Conservation (phyloP, 768 basidiomycete genomes). For the Russula abietina region DNA sequence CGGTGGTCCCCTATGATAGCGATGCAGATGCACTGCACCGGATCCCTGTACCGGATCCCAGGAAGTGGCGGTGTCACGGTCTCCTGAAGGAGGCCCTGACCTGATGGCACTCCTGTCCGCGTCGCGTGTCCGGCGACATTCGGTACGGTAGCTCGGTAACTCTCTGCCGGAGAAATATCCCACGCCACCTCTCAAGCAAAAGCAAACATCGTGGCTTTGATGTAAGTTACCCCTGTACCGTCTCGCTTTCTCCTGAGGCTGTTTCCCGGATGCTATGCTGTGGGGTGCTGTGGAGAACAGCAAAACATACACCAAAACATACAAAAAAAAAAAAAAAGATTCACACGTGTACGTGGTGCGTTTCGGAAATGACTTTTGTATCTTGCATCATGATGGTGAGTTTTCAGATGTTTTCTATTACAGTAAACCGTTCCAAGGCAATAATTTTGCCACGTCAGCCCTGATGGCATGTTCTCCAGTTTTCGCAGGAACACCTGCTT, state of each 20-base stretch:
- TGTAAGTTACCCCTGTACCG: no score
- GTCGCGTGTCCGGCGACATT: constrained; percentile 1
- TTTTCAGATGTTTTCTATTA: background rate
- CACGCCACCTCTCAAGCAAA: background rate
- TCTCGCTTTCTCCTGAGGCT: no score
- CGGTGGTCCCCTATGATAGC: background rate
- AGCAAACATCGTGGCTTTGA: no score
- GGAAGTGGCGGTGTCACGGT: constrained; percentile 3
- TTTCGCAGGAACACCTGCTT: background rate
- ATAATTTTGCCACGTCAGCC: no score
- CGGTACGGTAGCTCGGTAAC: background rate
- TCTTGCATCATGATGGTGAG: no score
- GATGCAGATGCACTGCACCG: background rate
- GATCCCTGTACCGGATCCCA: background rate
- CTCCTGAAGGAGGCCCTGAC: no score
- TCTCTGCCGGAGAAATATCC: background rate
- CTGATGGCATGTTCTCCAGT: background rate
- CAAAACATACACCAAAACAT: background rate
- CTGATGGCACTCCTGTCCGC: no score
- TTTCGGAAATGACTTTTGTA: background rate
- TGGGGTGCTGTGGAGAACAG: background rate
- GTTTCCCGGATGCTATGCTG: background rate
- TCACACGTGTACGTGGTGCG: background rate
- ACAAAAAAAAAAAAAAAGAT: no score
- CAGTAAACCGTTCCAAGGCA: no score